Evolutionary conservation across 2,329 filamentous ascomycete genomes (phyloP).

Genomic region (Talaromyces albobiverticillius): DNA sequence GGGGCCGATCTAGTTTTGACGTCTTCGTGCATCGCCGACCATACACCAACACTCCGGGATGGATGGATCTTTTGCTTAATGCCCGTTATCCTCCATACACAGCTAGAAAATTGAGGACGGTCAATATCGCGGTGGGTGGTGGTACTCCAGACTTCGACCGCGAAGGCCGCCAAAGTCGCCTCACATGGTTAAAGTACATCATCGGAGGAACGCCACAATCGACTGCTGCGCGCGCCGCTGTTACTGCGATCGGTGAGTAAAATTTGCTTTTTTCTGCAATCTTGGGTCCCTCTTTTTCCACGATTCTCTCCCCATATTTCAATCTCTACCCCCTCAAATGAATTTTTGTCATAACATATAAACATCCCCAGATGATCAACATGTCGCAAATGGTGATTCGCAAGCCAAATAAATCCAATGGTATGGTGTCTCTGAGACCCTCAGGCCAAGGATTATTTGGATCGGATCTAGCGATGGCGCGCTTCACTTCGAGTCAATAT

Average conservation of each 20-base stretch:
- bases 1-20: constrained; percentile 68
- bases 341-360: constrained; percentile 10
- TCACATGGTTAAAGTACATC: constrained; percentile 39
- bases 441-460: not conserved
- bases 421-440: not conserved
- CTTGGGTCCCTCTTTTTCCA: not conserved
- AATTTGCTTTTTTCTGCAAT: constrained; percentile 7
- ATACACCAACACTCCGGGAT: constrained; percentile 58
- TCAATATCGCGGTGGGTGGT: constrained; percentile 50
- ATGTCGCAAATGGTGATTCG: constrained; percentile 5
- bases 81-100: constrained; percentile 61
- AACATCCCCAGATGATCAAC: constrained; percentile 13
- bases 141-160: constrained; percentile 61
- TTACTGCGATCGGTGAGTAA: constrained; percentile 41
- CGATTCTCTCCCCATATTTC: not conserved
- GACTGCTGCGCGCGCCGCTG: constrained; percentile 33
- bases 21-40: constrained; percentile 60
- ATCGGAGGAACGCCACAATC: constrained; percentile 38
- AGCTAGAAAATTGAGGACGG: constrained; percentile 46
- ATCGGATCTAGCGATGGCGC: not conserved
- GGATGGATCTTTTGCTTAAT: constrained; percentile 57
- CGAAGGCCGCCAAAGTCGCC: constrained; percentile 44
- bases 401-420: constrained; percentile 2
- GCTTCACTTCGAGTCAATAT: not conserved
- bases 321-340: not conserved